Evolutionary conservation across 202 grass and related monocot species (phyloP), one percentile per base, ranked within the genome.

Genomic region (Zoysia matrella): DNA sequence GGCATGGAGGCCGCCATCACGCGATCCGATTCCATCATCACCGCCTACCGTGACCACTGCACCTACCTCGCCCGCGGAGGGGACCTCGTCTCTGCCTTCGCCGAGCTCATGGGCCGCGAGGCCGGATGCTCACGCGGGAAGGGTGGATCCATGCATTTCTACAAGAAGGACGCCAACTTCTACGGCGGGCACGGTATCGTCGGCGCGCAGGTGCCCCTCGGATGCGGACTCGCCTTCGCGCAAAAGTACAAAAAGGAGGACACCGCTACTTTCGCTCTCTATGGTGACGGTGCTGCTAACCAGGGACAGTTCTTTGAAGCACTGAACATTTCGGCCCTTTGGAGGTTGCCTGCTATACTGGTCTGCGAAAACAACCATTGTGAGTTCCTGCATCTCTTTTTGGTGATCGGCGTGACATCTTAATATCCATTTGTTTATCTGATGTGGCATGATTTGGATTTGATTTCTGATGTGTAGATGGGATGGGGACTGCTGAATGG

Each of bases 291-390:
- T 53, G 96, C 96, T 7, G 96, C 96, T 0, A 99, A 99, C 85
- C 96, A 99, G 78, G 96, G 96, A 8, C 96, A 99, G 91, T 91
- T 99, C 18, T 99, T 99, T 64, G 96, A 99, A 89, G 96, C 96
- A 4, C 96, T 99, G 43, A 99, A 99, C n/a, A 93, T 99, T 11
- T 99, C 96, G 16, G 96, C 96, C 14, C 89, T 99, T 45, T 99
- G 96, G 96, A 92, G 96, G 51, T 75, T 99, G 77, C 96, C 96
- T 0, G 85, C 80, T 8, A 96, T 99, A 74, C 65, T 99, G 47
- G 89, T 99, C 64, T 99, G 96, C 89, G 96, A 99, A 83, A 99
- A 99, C 74, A 99, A 99, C 77, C 96, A 99, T 80, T 99, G 96
- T 99, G 67, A 90, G 92, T 88, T 62, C 1, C 8, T 65, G 55